A percentile compares a stretch with the other conserved stretches of the same genome.
These are phyloP conservation scores for Phaeosphaeria sp. DNA, from an alignment of 2,329 filamentous ascomycete genomes.

Conservation along the genomic window DNA sequence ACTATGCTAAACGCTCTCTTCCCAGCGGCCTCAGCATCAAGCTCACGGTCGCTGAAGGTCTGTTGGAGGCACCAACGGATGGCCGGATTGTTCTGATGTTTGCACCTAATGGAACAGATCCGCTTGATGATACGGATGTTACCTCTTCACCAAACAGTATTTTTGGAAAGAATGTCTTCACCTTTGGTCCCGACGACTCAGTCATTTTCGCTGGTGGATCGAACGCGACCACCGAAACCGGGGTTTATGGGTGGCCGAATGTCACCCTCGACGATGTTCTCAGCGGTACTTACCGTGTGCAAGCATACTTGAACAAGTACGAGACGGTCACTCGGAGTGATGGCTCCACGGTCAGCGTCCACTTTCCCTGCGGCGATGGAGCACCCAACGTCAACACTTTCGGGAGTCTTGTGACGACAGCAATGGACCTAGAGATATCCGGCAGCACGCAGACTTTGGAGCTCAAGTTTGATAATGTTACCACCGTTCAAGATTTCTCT, in stretches of 20 bases:
- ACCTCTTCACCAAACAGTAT: constrained; percentile 43
- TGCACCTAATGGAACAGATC: constrained; percentile 43
- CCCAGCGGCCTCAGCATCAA: constrained; percentile 15
- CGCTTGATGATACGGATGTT: constrained; percentile 47
- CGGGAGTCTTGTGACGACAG: constrained; percentile 38
- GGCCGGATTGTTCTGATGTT: constrained; percentile 44
- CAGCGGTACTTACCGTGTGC: constrained; percentile 42
- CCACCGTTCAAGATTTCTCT: constrained; percentile 26
- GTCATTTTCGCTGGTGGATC: constrained; percentile 39
- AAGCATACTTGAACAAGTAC: constrained; percentile 46
- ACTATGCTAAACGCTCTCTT: not conserved
- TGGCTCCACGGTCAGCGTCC: constrained; percentile 44
- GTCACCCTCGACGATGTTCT: constrained; percentile 39
- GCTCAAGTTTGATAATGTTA: constrained; percentile 41
- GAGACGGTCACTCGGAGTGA: constrained; percentile 46
- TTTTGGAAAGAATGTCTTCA: constrained; percentile 47
- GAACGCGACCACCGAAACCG: constrained; percentile 27
- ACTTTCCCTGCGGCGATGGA: constrained; percentile 49
- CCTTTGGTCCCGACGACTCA: constrained; percentile 22
- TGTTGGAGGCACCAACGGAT: constrained; percentile 35
- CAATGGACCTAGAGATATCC: constrained; percentile 31
- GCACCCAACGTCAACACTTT: constrained; percentile 35
- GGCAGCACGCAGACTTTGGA: constrained; percentile 39
- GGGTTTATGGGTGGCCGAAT: constrained; percentile 45
- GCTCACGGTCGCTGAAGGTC: constrained; percentile 34